Conservation (phyloP, 306 rosid genomes). For the Malus fusca region DNA sequence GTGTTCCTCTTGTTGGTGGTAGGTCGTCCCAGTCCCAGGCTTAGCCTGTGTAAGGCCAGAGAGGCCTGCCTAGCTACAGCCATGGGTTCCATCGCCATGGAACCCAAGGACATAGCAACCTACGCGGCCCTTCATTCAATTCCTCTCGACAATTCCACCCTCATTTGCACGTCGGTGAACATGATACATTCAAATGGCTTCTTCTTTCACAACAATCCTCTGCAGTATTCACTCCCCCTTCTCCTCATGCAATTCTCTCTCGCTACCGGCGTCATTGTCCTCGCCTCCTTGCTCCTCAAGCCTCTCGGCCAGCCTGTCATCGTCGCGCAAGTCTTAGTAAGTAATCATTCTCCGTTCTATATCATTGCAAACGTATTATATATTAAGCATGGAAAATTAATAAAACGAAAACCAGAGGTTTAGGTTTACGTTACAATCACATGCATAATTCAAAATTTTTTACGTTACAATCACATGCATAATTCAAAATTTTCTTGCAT, state of each 20-base stretch:
- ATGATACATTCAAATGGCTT: background rate
- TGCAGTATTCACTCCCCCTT: slow-evolving; percentile 19
- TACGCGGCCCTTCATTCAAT: background rate
- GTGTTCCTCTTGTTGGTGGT: background rate
- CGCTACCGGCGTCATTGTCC: slow-evolving; percentile 3
- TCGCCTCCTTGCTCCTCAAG: slow-evolving; percentile 20
- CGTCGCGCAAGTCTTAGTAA: slow-evolving; percentile 26
- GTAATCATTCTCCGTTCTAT: background rate
- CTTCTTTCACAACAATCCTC: slow-evolving; percentile 13
- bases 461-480: too few species aligned
- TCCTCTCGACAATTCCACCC: background rate
- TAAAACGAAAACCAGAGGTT: too few species aligned
- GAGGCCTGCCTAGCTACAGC: background rate
- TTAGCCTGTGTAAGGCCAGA: background rate
- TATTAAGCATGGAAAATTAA: too few species aligned
- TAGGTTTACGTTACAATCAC: too few species aligned
- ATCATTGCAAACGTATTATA: background rate
- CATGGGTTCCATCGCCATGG: slow-evolving; percentile 15
- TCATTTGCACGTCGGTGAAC: background rate
- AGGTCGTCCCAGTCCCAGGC: background rate
- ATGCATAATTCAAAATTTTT: too few species aligned
- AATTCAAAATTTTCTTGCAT: too few species aligned
- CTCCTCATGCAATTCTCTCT: slow-evolving; percentile 17
- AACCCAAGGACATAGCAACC: background rate
- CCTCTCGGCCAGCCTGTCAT: slow-evolving; percentile 21